Evolutionary conservation across 1,139 yeast genomes (phyloP).

Genomic region (Yamadazyma kanchanaburiensis): DNA sequence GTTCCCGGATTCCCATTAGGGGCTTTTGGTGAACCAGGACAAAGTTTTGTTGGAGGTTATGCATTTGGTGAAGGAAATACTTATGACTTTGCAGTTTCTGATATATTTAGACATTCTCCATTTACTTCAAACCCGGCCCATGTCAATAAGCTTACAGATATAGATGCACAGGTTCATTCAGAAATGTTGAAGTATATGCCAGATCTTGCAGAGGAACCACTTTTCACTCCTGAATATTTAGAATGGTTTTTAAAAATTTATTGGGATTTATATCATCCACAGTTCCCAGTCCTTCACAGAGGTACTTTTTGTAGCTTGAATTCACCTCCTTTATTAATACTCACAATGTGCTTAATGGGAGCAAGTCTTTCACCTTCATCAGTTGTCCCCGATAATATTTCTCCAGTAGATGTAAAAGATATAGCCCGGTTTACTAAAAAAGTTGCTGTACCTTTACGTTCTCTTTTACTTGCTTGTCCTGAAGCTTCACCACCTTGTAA

Average conservation of each 20-base stretch:
- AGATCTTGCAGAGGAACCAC: too few species aligned
- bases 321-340: conserved; percentile 49
- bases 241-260: conserved; percentile 30
- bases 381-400: conserved; percentile 12
- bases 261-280: conserved; percentile 59
- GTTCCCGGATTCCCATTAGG: too few species aligned
- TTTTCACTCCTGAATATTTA: too few species aligned
- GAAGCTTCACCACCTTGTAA: conserved; percentile 55
- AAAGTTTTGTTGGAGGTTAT: too few species aligned
- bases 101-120: too few species aligned
- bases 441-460: conserved; percentile 62
- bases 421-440: conserved; percentile 27
- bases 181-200: too few species aligned
- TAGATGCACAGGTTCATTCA: conserved; percentile 21
- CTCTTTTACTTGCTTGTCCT: conserved; percentile 53
- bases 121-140: conserved; percentile 29
- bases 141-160: conserved; percentile 20
- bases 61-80: too few species aligned
- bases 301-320: conserved; percentile 55
- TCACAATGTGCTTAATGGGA: conserved; percentile 58
- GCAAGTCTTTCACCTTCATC: conserved; percentile 30
- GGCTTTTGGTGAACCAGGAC: too few species aligned
- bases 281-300: conserved; percentile 56
- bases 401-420: conserved; percentile 16
- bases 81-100: conserved; percentile 28